Conservation (phyloP, 768 basidiomycete species). For the Panaeolus papilionaceus region DNA sequence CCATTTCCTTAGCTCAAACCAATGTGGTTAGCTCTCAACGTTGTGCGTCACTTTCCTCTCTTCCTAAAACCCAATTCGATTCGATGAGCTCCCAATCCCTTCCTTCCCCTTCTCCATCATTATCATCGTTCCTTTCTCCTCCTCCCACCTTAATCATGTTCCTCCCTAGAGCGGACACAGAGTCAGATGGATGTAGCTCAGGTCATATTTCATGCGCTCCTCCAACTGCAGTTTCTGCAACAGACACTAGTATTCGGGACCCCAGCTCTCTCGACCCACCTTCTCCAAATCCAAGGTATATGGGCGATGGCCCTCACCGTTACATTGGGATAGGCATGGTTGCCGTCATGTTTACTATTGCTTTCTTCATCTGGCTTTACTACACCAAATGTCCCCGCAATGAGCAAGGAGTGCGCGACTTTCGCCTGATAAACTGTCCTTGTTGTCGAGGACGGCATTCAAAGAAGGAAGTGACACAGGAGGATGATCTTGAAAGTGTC, state of each 20-base stretch:
- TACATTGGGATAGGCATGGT: constrained; percentile 55
- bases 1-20: constrained; percentile 5
- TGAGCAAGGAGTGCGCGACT: constrained; percentile 27
- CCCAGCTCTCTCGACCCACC: constrained; percentile 20
- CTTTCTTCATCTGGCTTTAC: constrained; percentile 42
- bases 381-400: constrained; percentile 40
- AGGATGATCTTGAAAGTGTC: constrained; percentile 5
- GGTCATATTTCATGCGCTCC: constrained; percentile 28
- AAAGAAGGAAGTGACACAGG: constrained; percentile 5
- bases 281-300: constrained; percentile 17
- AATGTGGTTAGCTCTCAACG: constrained; percentile 12
- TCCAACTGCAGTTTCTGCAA: constrained; percentile 20
- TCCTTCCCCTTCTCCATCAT: constrained; percentile 17
- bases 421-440: constrained; percentile 18
- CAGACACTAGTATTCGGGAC: constrained; percentile 21
- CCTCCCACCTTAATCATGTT: constrained; percentile 33
- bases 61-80: constrained; percentile 12
- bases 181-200: constrained; percentile 31
- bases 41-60: constrained; percentile 14
- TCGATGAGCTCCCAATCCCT: constrained; percentile 17
- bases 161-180: constrained; percentile 25
- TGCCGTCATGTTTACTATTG: constrained; percentile 39
- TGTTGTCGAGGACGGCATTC: constrained; percentile 19
- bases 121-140: constrained; percentile 20
- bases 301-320: constrained; percentile 42